phyloP scores from a whole-genome alignment of 176 grass and related monocot species.

The Avena sativa region DNA sequence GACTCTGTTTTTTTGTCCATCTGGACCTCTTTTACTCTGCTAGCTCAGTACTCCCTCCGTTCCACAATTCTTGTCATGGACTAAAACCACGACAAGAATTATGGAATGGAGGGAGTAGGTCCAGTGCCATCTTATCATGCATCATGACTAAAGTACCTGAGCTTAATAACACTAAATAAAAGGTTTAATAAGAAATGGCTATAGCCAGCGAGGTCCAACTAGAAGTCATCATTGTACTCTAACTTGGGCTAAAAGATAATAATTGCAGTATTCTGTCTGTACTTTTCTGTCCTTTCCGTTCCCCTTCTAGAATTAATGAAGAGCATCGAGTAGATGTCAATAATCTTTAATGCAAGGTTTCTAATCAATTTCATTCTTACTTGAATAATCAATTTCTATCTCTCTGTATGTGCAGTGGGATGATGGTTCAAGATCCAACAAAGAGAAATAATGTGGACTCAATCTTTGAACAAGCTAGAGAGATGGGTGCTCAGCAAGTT shows the following conservation, averaged over 20 bases:
- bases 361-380: neutral
- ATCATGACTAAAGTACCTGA: neutral
- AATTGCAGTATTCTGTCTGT: neutral
- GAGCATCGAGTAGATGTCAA: neutral
- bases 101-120: neutral
- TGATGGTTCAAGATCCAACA: conserved; percentile 96
- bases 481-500: conserved; percentile 66
- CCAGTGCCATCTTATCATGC: neutral
- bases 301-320: conserved; percentile 21
- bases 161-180: neutral
- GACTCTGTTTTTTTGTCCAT: neutral
- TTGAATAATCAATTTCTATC: neutral
- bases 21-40: neutral
- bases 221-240: neutral
- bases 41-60: neutral
- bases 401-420: conserved; percentile 63
- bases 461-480: conserved; percentile 79
- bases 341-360: neutral
- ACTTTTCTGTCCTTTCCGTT: conserved; percentile 6
- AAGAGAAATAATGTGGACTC: conserved; percentile 64
- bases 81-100: too few relatives aligned
- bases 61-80: too few relatives aligned
- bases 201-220: neutral
- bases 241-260: neutral
- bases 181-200: neutral